These are phyloP conservation scores for Neurospora sp. DNA, from an alignment of 495 filamentous ascomycete species.

Conservation along the genomic window DNA sequence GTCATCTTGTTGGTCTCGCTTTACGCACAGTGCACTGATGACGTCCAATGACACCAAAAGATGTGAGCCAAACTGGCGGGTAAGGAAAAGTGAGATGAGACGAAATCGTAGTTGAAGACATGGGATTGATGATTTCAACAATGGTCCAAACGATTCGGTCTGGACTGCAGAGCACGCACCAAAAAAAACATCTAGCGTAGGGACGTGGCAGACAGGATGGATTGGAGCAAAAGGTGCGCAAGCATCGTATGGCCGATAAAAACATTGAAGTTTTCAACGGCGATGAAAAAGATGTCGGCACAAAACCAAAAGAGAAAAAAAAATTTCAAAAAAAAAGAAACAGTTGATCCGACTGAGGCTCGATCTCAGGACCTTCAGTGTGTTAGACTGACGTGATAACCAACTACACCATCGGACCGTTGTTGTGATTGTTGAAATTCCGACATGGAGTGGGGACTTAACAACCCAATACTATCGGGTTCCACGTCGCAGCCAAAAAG, in stretches of 20 bases:
- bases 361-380: not conserved
- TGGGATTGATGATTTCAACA: not conserved
- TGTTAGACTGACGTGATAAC: not conserved
- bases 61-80: not conserved
- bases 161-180: not conserved
- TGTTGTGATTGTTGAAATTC: not conserved
- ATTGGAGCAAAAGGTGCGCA: not conserved
- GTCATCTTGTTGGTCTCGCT: not conserved
- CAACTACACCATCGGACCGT: not conserved
- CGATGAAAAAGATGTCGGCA: not conserved
- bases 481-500: no score
- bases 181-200: not conserved
- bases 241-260: not conserved
- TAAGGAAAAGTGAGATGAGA: not conserved
- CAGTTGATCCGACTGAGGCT: conserved; percentile 9
- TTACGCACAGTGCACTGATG: not conserved
- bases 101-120: not conserved
- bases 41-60: not conserved
- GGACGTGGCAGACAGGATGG: not conserved
- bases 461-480: not conserved
- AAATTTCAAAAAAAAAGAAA: conserved; percentile 4
- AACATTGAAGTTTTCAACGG: not conserved
- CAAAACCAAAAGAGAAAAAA: not conserved
- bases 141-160: not conserved
- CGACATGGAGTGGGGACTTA: not conserved